phyloP scores from a whole-genome alignment of 2,329 filamentous ascomycete genomes.

The Daldinia sp. region DNA sequence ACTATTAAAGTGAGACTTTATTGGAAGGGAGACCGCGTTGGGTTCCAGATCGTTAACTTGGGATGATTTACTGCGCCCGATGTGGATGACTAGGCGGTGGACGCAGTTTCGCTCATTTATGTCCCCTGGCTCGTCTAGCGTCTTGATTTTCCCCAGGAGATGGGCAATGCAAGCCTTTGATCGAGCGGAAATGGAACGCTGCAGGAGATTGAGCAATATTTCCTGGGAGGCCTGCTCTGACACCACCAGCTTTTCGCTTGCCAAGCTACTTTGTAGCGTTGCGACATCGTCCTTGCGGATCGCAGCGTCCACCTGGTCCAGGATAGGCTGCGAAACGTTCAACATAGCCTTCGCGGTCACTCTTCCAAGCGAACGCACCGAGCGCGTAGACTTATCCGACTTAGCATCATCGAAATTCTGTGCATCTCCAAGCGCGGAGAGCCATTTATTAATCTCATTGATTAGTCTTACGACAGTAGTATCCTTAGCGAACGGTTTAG shows the following conservation, averaged over 20 bases:
- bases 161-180: slow-evolving; percentile 77
- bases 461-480: slow-evolving; percentile 62
- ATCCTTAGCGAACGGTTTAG: slow-evolving; percentile 86
- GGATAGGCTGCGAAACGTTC: slow-evolving; percentile 74
- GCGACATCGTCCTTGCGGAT: slow-evolving; percentile 75
- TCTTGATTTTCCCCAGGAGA: slow-evolving; percentile 75
- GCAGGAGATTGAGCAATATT: slow-evolving; percentile 82
- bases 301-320: slow-evolving; percentile 79
- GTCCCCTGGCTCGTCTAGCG: slow-evolving; percentile 87
- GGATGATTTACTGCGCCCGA: slow-evolving; percentile 77
- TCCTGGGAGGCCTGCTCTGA: slow-evolving; percentile 69
- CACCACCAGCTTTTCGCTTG: slow-evolving; percentile 66
- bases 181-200: slow-evolving; percentile 79
- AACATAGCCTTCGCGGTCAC: slow-evolving; percentile 81
- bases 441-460: slow-evolving; percentile 86
- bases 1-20: slow-evolving; percentile 67
- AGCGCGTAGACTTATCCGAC: slow-evolving; percentile 79
- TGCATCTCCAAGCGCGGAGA: slow-evolving; percentile 82
- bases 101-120: slow-evolving; percentile 95
- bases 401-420: slow-evolving; percentile 80
- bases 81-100: slow-evolving; percentile 91
- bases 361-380: slow-evolving; percentile 77
- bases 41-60: slow-evolving; percentile 62
- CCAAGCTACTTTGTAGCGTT: slow-evolving; percentile 67
- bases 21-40: slow-evolving; percentile 63